Conservation (phyloP, 1,139 yeast species). For the Taphrina flavorubra region DNA sequence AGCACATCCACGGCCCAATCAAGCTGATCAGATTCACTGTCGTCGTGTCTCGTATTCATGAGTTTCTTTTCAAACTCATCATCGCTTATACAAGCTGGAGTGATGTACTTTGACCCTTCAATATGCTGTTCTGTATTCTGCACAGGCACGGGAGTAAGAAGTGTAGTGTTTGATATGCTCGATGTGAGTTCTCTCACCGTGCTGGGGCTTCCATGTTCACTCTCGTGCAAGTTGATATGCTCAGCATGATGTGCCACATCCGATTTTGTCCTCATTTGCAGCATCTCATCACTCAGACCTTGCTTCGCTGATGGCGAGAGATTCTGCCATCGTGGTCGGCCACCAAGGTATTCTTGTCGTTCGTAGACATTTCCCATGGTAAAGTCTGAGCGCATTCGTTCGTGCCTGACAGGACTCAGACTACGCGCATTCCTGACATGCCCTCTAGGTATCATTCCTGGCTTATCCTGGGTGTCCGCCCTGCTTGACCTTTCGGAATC, state of each 20-base stretch:
- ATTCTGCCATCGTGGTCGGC: conserved; percentile 12
- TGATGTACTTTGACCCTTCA: neutral
- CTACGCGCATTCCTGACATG: conserved; percentile 24
- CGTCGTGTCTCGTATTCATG: neutral
- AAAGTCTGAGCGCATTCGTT: conserved; percentile 8
- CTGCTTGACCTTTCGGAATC: neutral
- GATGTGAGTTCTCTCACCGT: too few species aligned
- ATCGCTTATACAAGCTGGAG: conserved; percentile 1
- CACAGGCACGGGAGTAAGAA: neutral
- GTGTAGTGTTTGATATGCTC: too few species aligned
- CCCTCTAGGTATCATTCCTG: conserved; percentile 2
- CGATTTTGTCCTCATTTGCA: neutral
- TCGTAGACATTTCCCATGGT: neutral
- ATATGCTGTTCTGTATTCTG: neutral
- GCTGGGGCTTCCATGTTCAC: too few species aligned
- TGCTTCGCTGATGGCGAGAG: neutral
- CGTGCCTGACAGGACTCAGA: conserved; percentile 21
- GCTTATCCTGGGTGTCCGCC: neutral
- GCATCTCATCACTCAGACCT: neutral
- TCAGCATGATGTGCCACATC: neutral
- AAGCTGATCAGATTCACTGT: neutral
- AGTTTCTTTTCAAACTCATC: conserved; percentile 8
- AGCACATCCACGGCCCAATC: conserved; percentile 31
- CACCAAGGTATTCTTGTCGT: neutral
- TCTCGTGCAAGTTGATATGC: too few species aligned